Evolutionary conservation across 1,284 basidiomycete species (phyloP), one percentile per base, ranked within the genome.

Genomic region (Irpex rosettiformis): DNA sequence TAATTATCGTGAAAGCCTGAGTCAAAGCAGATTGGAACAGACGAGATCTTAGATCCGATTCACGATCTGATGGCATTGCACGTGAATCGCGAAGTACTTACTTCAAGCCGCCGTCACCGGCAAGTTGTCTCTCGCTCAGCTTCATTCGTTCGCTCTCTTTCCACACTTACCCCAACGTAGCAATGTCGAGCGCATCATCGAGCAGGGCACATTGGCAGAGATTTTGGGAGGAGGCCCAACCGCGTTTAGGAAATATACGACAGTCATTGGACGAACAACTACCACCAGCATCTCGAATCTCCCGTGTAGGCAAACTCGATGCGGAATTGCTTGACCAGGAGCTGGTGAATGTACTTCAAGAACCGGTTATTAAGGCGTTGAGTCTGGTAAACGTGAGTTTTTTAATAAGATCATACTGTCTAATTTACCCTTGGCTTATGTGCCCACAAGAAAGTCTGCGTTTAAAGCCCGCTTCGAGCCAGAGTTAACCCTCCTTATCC

Each of bases 311-410:
- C 25, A 94, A 98, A 74, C 84, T 98, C 52, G 97, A 99, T 73
- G 88, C 96, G 0, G 90, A 95, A 66, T 79, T 96, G 28, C 83
- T 99, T 49, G 97, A 99, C 75, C 85, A 89, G 60, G 95, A 98
- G 64, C 83, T 99, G 16, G 84, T 91, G 18, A 82, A 87, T 25
- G 77, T 98, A 61, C 80, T 99, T 18, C 85, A 86, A 64, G 92
- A 93, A 57, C 94, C 94, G n/a, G 73, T 98, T 48, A 79, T 79
- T 61, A 87, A 85, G 62, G 86, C 94, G 1, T 72, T 98, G n/a
- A 77, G 79, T 48, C 74, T 86, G 16, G 77, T 92, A 52, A 83
- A 83, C 64, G 93, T 94, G 72, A 61, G 85, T 76, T 11, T 5
- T 11, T 13, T 4, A 40, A n/a, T 4, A 13, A 16, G 29, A 25